Conservation (phyloP, 2,329 filamentous ascomycete species). For the Nemania bipapillata region DNA sequence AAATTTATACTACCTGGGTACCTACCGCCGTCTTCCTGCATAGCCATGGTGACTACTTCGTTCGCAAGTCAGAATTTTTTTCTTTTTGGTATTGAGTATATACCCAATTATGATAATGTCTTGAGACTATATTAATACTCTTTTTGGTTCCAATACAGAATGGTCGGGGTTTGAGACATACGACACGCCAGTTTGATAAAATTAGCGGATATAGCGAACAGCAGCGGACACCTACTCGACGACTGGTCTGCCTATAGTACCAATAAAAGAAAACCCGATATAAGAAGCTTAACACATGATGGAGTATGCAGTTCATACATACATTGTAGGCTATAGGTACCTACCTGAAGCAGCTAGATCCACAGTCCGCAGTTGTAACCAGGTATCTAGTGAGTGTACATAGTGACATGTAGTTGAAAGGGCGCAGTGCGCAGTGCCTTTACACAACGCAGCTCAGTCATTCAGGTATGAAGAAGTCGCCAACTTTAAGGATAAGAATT, state of each 20-base stretch:
- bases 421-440: too few relatives aligned
- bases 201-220: conserved; percentile 58
- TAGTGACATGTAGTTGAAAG: conserved; percentile 23
- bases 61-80: conserved; percentile 44
- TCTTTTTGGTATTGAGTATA: conserved; percentile 50
- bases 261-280: too few relatives aligned
- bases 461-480: neutral
- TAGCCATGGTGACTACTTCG: conserved; percentile 56
- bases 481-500: neutral
- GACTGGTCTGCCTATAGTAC: too few relatives aligned
- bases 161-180: conserved; percentile 53
- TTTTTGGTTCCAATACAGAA: conserved; percentile 54
- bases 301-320: too few relatives aligned
- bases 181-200: conserved; percentile 54
- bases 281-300: too few relatives aligned
- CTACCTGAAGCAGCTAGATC: neutral
- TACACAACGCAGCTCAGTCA: neutral
- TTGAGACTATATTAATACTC: conserved; percentile 57
- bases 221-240: conserved; percentile 56
- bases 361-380: neutral
- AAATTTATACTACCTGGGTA: too few relatives aligned
- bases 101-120: conserved; percentile 44
- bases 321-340: neutral
- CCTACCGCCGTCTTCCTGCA: conserved; percentile 60
- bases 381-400: neutral